Conservation (phyloP, 2,329 filamentous ascomycete genomes). For the Penicillium sp. region DNA sequence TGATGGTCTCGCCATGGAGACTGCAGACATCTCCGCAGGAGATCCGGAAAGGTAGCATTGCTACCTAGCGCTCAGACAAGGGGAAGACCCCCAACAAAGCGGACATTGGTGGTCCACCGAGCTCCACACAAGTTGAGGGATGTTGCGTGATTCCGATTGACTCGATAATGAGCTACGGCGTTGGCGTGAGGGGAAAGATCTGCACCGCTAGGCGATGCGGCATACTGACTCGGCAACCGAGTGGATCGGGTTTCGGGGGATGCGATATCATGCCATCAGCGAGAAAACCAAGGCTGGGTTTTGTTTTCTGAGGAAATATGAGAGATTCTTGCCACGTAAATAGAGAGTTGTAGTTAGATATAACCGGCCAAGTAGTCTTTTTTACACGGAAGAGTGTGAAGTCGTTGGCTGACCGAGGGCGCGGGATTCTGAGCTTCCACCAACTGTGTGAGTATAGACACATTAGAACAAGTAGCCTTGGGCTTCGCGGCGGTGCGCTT, state of each 20-base stretch:
- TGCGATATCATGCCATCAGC: background rate
- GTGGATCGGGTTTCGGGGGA: background rate
- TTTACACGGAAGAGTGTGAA: too few relatives aligned
- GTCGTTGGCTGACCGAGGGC: too few relatives aligned
- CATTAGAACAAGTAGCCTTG: too few relatives aligned
- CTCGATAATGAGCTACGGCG: background rate
- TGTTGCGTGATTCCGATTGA: constrained; percentile 3
- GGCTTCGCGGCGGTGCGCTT: too few relatives aligned
- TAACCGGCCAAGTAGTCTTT: too few relatives aligned
- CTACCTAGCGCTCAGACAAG: constrained; percentile 2
- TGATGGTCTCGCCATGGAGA: constrained; percentile 2
- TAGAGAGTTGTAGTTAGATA: too few relatives aligned
- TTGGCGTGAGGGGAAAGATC: constrained; percentile 14
- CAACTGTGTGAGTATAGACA: too few relatives aligned
- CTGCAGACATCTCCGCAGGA: constrained; percentile 13
- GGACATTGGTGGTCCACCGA: background rate
- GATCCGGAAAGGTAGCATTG: constrained; percentile 18
- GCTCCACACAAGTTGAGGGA: background rate
- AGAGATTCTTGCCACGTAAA: background rate
- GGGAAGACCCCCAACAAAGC: background rate
- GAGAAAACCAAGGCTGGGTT: background rate
- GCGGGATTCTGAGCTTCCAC: too few relatives aligned
- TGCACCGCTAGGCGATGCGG: constrained; percentile 4
- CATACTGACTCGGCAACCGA: background rate
- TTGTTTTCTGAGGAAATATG: background rate